phyloP scores from a whole-genome alignment of 2,329 filamentous ascomycete genomes.

The Gnomoniopsis smithogilvyi region DNA sequence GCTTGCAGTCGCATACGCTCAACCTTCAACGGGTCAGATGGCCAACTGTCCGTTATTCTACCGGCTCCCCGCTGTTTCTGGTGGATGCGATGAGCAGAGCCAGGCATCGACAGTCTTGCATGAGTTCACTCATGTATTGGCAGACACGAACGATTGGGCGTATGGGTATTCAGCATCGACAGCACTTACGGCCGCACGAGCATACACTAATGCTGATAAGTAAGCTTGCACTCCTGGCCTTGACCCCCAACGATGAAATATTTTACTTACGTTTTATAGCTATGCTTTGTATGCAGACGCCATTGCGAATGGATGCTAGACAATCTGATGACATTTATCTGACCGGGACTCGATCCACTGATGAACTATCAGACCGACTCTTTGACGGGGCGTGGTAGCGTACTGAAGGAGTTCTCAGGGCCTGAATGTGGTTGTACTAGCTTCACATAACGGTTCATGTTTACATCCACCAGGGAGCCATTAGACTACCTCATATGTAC shows the following conservation, averaged over 20 bases:
- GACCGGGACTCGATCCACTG: too few species aligned
- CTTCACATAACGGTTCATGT: too few species aligned
- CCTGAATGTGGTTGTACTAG: too few species aligned
- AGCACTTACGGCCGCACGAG: not conserved
- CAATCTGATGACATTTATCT: too few species aligned
- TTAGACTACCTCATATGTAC: too few species aligned
- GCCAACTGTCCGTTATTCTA: conserved; percentile 6
- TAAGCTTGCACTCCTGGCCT: not conserved
- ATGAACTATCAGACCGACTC: too few species aligned
- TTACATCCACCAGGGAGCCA: too few species aligned
- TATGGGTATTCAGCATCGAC: conserved; percentile 4
- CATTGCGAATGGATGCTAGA: not conserved
- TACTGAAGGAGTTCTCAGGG: too few species aligned
- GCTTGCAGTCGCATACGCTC: conserved; percentile 1
- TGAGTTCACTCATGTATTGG: conserved; percentile 6
- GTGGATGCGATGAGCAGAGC: conserved; percentile 3
- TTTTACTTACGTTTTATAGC: not conserved
- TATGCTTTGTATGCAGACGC: conserved; percentile 8
- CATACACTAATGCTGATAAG: conserved; percentile 5
- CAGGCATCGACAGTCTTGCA: conserved; percentile 8
- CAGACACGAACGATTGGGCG: not conserved
- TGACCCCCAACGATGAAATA: fast-evolving
- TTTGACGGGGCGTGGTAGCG: too few species aligned
- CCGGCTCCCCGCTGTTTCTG: not conserved
- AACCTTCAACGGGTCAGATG: conserved; percentile 3